Conservation (phyloP, 129 eudicot species). For the Chrysanthemum makinoi region DNA sequence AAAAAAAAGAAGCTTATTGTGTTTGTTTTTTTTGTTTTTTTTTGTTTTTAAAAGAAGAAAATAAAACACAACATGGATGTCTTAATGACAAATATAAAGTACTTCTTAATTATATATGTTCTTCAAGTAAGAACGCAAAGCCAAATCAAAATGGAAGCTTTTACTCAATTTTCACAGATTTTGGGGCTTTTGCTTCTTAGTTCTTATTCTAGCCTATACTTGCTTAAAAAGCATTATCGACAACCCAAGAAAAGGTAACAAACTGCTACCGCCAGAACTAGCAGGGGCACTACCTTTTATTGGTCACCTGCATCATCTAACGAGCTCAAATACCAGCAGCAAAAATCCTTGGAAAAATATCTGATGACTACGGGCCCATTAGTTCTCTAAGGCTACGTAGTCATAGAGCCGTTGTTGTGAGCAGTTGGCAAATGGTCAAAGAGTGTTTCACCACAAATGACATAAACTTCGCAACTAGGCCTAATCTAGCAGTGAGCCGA, state of each 20-base stretch:
- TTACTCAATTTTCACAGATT: conserved; percentile 3
- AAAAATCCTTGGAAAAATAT: conserved; percentile 41
- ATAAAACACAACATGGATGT: too few species aligned
- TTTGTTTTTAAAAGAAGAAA: too few species aligned
- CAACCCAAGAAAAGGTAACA: neutral
- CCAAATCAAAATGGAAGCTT: conserved; percentile 3
- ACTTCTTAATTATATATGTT: too few species aligned
- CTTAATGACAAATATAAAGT: too few species aligned
- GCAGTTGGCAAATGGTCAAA: conserved; percentile 46
- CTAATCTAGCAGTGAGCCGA: conserved; percentile 34
- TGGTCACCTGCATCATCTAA: conserved; percentile 50
- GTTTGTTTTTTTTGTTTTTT: too few species aligned
- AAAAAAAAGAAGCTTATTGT: too few species aligned
- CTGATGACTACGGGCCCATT: conserved; percentile 43
- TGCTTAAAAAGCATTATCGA: conserved; percentile 9
- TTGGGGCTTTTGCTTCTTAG: neutral
- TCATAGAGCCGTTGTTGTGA: conserved; percentile 44
- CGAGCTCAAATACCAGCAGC: conserved; percentile 35
- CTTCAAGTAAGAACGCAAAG: too few species aligned
- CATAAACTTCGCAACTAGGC: conserved; percentile 41
- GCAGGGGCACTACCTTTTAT: conserved; percentile 48
- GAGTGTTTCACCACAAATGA: conserved; percentile 52
- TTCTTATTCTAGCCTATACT: neutral
- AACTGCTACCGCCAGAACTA: conserved; percentile 35
- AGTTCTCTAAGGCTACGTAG: conserved; percentile 47